Conservation (phyloP, 345 rosid species). For the Mallotus nudiflorus region DNA sequence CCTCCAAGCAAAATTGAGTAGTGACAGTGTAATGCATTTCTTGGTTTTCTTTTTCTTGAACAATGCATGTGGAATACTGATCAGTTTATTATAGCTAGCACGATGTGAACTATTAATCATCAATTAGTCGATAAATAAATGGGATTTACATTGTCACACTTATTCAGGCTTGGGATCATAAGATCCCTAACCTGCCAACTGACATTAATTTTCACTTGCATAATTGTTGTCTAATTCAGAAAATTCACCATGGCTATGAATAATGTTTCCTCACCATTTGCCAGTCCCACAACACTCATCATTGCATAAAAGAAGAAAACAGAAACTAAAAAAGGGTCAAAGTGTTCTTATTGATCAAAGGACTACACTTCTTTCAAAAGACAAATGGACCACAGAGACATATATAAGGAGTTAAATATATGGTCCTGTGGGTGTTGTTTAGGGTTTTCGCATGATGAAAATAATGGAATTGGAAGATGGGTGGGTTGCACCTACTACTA, state of each 20-base stretch:
- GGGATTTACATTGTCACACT: too few species aligned
- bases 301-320: slow-evolving; percentile 16
- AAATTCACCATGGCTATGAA: not conserved
- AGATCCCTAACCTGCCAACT: not conserved
- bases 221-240: slow-evolving; percentile 6
- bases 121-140: too few species aligned
- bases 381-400: not conserved
- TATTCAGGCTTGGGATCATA: not conserved
- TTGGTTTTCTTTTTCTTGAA: too few species aligned
- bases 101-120: too few species aligned
- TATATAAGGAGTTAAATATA: not conserved
- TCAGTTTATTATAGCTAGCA: too few species aligned
- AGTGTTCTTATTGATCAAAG: slow-evolving; percentile 20
- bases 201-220: slow-evolving; percentile 1
- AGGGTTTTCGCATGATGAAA: slow-evolving; percentile 20
- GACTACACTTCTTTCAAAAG: slow-evolving; percentile 12
- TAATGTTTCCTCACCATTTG: not conserved
- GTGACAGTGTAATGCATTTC: too few species aligned
- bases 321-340: slow-evolving; percentile 22
- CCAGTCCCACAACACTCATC: slow-evolving; percentile 14
- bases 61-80: too few species aligned
- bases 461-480: slow-evolving; percentile 11
- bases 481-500: slow-evolving; percentile 26
- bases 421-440: not conserved
- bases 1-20: too few species aligned